phyloP scores from a whole-genome alignment of 768 basidiomycete genomes.

The Podaxis carcinomalis region DNA sequence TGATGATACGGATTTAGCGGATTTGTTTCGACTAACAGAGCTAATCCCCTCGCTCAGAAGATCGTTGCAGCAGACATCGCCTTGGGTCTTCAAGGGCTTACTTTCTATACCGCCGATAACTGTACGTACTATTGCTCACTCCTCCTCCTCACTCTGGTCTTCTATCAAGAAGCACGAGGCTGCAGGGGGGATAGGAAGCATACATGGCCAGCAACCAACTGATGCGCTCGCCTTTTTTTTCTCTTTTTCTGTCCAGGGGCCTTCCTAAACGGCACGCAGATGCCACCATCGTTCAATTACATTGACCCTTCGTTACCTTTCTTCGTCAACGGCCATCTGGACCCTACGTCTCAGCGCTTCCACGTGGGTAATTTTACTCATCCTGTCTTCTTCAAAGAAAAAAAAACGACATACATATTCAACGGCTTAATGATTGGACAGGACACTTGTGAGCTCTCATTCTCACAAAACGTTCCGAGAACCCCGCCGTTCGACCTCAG shows the following conservation, averaged over 20 bases:
- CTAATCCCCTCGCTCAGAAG: constrained; percentile 54
- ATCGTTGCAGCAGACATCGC: constrained; percentile 50
- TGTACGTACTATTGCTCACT: constrained; percentile 30
- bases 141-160: constrained; percentile 1
- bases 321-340: constrained; percentile 37
- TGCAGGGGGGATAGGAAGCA: constrained; percentile 24
- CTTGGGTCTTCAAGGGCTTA: constrained; percentile 31
- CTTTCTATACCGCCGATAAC: constrained; percentile 49
- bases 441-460: constrained; percentile 40
- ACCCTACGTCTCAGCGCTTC: constrained; percentile 46
- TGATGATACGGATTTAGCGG: constrained; percentile 33
- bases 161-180: not conserved
- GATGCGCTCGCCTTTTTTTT: not conserved
- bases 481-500: constrained; percentile 43
- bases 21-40: constrained; percentile 51
- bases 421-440: constrained; percentile 13
- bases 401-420: not conserved
- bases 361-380: constrained; percentile 27
- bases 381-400: not conserved
- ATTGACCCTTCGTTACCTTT: constrained; percentile 37
- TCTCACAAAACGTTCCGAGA: constrained; percentile 33
- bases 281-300: constrained; percentile 38
- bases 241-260: constrained; percentile 27
- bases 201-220: not conserved
- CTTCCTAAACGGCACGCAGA: constrained; percentile 41